Base-by-base conservation (phyloP, 1,139 yeast species). In the Pneumocystis murina region DNA sequence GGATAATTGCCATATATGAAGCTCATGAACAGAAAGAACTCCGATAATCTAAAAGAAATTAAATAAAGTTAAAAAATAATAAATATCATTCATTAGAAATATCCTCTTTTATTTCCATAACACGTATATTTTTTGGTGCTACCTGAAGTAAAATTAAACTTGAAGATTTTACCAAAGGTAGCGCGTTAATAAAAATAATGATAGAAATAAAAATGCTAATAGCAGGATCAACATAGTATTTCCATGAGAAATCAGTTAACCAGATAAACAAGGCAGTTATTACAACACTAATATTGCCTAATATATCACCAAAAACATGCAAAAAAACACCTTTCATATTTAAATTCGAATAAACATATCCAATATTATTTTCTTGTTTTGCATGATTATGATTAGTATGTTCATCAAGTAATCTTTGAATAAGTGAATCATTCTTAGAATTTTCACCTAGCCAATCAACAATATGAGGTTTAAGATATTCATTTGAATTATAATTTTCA, bases 271-370 rank as follows among this genome's bases (percentile, higher is more conserved):
- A 69, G 0, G 97, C 98, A 1, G 97, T 86, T 16, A 81, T 74
- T 66, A 92, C 92, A 63, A 92, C 98, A 68, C 98, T 98, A 64
- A 92, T 77, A 72, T 92, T 92, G 68, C 98, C 98, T 67, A 92
- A 78, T 0, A 97, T 97, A 74, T 92, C 98, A 59, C 98, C 98
- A 70, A 92, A 69, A 6, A 92, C 98, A 73, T 92, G 98, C 70
- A 92, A 78, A 72, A 88, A 92, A 4, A 92, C 97, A 67, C 98
- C 97, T 71, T 89, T 94, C 97, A 92, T 92, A 75, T 92, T 92
- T 63, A 55, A 68, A 55, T 68, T 68, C 24, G 64, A 72, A 64
- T 76, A 77, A 30, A 74, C 69, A 67, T 79, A 81, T 63, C 71
- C 73, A 35, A 62, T 57, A 43, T 41, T 33, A 33, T 62, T 63